Base-by-base conservation (phyloP, 108 stramenopile genomes). In the Parietichytrium sp. region DNA sequence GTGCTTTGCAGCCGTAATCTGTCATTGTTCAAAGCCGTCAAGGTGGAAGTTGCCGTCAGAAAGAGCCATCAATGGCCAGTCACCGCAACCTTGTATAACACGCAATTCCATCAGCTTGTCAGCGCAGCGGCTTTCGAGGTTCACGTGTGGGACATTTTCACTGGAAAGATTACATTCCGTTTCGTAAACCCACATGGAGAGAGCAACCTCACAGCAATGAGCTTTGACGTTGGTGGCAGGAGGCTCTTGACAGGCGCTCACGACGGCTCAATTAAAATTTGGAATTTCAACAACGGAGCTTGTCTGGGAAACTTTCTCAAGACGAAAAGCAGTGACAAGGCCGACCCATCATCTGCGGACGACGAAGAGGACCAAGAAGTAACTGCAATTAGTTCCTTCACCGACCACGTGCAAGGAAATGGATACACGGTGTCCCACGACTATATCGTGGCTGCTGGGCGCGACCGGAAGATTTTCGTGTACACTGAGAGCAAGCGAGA, bases 121-220 rank as follows among this genome's bases (percentile, higher is more conserved):
- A 72, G 61, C 61, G 61, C 61, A 6, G 61, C 61, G 10, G 61
- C 20, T 23, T 23, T 6, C 13, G 61, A 72, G 33, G 33, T 72
- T 45, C 61, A 72, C 61, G 20, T 72, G 1, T 72, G 61, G 61
- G 61, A 72, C 42, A 42, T 72, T 72, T 72, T 45, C 61, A 45
- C 61, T 16, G 61, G 61, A 16, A 23, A 15, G 7, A 33, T 72
- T 1, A 33, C 33, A 10, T 72, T 72, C 25, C 61, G 61, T 23
- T 72, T 72, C 20, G 6, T 72, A 10, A 10, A 72, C 61, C 61
- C 61, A 8, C 61, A 72, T 27, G 61, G 33, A 1, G 33, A 7
- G 6, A n/a, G 20, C 6, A 36, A 72, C 20, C 10, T 72, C 20
- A 72, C 61, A 10, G 45, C 38, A 33, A 38, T 72, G 6, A 45